These are phyloP conservation scores for Scheffersomyces cryptocercus DNA, from an alignment of 1,139 yeast genomes.

Conservation along the genomic window DNA sequence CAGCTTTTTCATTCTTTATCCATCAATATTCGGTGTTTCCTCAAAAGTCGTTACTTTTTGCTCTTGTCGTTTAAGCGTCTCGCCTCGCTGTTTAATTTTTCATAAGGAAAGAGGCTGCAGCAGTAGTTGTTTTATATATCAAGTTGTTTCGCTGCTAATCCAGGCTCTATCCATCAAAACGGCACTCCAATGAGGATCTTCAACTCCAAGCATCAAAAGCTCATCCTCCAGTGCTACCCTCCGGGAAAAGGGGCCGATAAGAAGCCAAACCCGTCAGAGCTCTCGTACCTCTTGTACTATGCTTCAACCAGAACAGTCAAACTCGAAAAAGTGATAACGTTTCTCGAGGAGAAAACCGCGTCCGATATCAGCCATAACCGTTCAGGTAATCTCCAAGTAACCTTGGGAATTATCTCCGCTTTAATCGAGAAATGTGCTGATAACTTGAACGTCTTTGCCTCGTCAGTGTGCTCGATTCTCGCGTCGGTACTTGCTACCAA, in stretches of 20 bases:
- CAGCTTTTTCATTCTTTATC: too few relatives aligned
- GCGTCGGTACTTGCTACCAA: constrained; percentile 42
- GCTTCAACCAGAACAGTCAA: constrained; percentile 91
- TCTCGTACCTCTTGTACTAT: constrained; percentile 83
- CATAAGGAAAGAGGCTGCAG: too few relatives aligned
- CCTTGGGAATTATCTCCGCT: constrained; percentile 68
- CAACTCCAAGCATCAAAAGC: constrained; percentile 83
- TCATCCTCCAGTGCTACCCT: constrained; percentile 91
- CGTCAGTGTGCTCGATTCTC: constrained; percentile 53
- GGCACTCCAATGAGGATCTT: constrained; percentile 30
- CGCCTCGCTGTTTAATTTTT: too few relatives aligned
- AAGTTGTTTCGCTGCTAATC: too few relatives aligned
- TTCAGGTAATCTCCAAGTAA: constrained; percentile 80
- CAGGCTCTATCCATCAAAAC: background rate
- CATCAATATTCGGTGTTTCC: too few relatives aligned
- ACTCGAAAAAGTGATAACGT: constrained; percentile 79
- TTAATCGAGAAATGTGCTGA: constrained; percentile 77
- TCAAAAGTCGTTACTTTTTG: too few relatives aligned
- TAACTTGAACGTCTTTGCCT: constrained; percentile 81
- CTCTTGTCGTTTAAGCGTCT: too few relatives aligned
- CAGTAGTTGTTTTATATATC: too few relatives aligned
- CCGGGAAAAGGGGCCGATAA: constrained; percentile 83
- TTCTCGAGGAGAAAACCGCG: constrained; percentile 63
- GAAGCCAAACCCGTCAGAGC: constrained; percentile 88
- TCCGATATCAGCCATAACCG: constrained; percentile 63